These are phyloP conservation scores for Blastosporella zonata DNA, from an alignment of 1,284 basidiomycete genomes.

Conservation along the genomic window DNA sequence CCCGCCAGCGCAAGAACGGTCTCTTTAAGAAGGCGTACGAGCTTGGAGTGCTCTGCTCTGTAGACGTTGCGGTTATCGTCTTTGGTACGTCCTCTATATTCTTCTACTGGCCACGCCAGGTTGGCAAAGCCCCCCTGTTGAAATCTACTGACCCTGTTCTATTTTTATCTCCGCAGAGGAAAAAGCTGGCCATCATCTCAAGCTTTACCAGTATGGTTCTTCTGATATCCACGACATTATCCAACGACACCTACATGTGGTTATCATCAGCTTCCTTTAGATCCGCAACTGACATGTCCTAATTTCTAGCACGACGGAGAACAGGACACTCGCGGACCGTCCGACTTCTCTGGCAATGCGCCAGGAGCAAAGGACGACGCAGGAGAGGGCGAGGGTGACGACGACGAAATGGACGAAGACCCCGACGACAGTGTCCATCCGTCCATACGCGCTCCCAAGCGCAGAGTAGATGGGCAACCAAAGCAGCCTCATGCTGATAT, in stretches of 20 bases:
- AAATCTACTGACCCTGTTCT: constrained; percentile 17
- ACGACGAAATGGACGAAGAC: constrained; percentile 14
- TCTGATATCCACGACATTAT: constrained; percentile 51
- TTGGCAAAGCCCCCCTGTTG: background rate
- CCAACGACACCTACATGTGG: constrained; percentile 45
- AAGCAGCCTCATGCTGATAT: constrained; percentile 12
- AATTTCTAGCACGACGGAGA: constrained; percentile 52
- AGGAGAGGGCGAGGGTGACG: constrained; percentile 12
- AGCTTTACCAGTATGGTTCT: constrained; percentile 63
- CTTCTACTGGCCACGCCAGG: background rate
- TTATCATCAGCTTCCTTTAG: constrained; percentile 18
- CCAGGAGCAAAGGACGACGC: constrained; percentile 10
- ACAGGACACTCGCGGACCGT: constrained; percentile 45
- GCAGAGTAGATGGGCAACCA: constrained; percentile 14
- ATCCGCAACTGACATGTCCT: constrained; percentile 9
- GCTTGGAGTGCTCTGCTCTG: constrained; percentile 25
- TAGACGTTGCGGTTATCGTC: constrained; percentile 22
- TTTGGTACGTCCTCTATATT: constrained; percentile 15
- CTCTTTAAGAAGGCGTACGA: constrained; percentile 30
- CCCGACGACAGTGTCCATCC: constrained; percentile 3
- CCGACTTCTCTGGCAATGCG: constrained; percentile 40
- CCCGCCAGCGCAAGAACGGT: constrained; percentile 28
- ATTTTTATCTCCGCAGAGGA: constrained; percentile 39
- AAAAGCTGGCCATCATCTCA: constrained; percentile 50
- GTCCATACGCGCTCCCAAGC: constrained; percentile 11